Conservation (phyloP, 2,329 filamentous ascomycete genomes). For the Furcasterigmium sp. region DNA sequence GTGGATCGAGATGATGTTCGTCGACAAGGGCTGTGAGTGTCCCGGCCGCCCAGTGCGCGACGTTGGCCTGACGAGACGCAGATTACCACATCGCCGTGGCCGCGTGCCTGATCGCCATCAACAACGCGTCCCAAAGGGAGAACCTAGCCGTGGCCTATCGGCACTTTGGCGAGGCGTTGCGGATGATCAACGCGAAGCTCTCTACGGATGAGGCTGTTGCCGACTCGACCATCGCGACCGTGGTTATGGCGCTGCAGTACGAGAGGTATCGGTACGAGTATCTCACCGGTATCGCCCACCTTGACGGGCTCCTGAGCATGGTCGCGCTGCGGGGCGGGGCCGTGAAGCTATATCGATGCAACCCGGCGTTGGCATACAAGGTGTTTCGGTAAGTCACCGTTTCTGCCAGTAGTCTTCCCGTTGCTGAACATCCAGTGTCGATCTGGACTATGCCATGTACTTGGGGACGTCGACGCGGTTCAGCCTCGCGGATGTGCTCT, state of each 20-base stretch:
- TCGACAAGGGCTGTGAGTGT: conserved; percentile 24
- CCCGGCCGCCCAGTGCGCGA: no score
- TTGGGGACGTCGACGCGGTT: background rate
- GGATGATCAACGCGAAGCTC: conserved; percentile 21
- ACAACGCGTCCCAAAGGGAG: background rate
- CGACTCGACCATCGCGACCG: conserved; percentile 18
- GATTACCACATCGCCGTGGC: conserved; percentile 23
- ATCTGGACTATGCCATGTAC: background rate
- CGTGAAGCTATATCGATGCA: conserved; percentile 5
- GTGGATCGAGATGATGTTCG: conserved; percentile 19
- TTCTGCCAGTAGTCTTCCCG: background rate
- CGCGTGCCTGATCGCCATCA: background rate
- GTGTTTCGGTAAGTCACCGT: background rate
- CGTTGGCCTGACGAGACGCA: no score
- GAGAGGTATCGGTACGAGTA: conserved; percentile 14
- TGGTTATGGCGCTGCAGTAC: conserved; percentile 20
- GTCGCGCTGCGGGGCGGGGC: conserved; percentile 24
- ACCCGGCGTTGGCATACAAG: background rate
- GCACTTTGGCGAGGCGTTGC: conserved; percentile 19
- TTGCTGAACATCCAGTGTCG: background rate
- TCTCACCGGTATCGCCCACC: conserved; percentile 18
- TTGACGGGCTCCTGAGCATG: conserved; percentile 22
- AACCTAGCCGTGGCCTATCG: conserved; percentile 11
- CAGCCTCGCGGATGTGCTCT: background rate
- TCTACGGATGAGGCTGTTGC: conserved; percentile 15